phyloP scores from a whole-genome alignment of 441 rosid species.

The Pelargonium australe region DNA sequence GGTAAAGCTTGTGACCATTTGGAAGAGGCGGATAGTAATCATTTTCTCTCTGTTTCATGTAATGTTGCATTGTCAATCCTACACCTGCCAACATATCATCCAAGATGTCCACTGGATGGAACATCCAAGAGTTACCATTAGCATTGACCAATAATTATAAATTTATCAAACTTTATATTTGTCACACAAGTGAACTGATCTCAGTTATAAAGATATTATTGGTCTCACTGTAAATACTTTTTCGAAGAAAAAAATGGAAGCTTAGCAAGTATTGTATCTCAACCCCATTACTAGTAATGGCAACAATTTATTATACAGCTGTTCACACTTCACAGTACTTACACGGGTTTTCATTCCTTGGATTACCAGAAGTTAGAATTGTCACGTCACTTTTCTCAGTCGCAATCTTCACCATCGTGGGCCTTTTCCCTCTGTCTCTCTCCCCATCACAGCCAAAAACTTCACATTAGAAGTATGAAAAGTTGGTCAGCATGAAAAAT shows the following conservation, averaged over 20 bases:
- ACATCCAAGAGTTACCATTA: constrained; percentile 2
- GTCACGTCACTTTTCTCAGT: constrained; percentile 93
- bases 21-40: constrained; percentile 87
- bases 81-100: constrained; percentile 93
- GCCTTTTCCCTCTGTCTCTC: constrained; percentile 77
- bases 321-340: constrained; percentile 23
- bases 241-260: background rate
- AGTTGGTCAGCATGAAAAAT: constrained; percentile 7
- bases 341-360: constrained; percentile 86
- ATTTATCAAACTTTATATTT: too few relatives aligned
- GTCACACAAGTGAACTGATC: background rate
- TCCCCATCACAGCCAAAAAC: constrained; percentile 86
- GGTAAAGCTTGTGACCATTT: constrained; percentile 79
- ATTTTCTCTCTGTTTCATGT: constrained; percentile 73
- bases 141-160: too few relatives aligned
- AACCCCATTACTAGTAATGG: background rate
- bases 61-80: constrained; percentile 90
- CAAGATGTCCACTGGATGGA: constrained; percentile 75
- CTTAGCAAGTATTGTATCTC: background rate
- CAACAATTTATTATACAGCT: background rate
- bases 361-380: constrained; percentile 84
- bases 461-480: constrained; percentile 24
- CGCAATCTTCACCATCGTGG: constrained; percentile 79
- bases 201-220: too few relatives aligned
- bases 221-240: background rate